These are phyloP conservation scores for Termitomyces sp. DNA, from an alignment of 768 basidiomycete species.

Conservation along the genomic window DNA sequence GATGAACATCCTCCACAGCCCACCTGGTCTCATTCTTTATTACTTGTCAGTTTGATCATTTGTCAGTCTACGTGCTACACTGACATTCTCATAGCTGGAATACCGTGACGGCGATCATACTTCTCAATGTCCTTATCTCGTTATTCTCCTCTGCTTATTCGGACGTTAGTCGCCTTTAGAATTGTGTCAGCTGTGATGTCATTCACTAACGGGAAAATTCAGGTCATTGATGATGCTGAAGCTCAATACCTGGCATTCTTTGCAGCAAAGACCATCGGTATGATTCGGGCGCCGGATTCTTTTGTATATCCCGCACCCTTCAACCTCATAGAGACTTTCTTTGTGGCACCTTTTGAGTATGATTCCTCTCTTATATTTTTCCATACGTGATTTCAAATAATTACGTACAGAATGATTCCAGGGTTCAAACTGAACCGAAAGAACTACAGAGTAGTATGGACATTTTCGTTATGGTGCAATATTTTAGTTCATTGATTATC, in stretches of 20 bases:
- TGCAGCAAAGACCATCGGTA: constrained; percentile 76
- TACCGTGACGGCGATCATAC: constrained; percentile 72
- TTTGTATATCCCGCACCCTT: constrained; percentile 90
- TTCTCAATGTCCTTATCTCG: constrained; percentile 94
- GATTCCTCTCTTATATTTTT: constrained; percentile 20
- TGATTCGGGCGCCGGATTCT: constrained; percentile 85
- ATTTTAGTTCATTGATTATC: neutral
- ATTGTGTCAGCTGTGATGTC: neutral
- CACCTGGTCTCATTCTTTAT: constrained; percentile 62
- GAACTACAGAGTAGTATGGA: constrained; percentile 51
- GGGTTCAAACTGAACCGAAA: constrained; percentile 38
- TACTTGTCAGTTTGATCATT: constrained; percentile 55
- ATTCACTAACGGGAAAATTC: neutral
- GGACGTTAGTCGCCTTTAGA: constrained; percentile 47
- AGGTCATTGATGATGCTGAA: constrained; percentile 81
- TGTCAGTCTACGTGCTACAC: neutral
- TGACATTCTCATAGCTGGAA: constrained; percentile 56
- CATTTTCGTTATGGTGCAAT: neutral
- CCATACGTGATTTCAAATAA: constrained; percentile 3
- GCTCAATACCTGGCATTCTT: constrained; percentile 91
- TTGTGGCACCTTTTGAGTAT: constrained; percentile 85
- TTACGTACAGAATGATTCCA: constrained; percentile 31
- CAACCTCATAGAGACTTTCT: constrained; percentile 76
- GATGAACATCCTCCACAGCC: constrained; percentile 22
- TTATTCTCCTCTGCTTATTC: constrained; percentile 90